Conservation (phyloP, 2,329 filamentous ascomycete genomes). For the Pseudovirgaria hyperparasitica region DNA sequence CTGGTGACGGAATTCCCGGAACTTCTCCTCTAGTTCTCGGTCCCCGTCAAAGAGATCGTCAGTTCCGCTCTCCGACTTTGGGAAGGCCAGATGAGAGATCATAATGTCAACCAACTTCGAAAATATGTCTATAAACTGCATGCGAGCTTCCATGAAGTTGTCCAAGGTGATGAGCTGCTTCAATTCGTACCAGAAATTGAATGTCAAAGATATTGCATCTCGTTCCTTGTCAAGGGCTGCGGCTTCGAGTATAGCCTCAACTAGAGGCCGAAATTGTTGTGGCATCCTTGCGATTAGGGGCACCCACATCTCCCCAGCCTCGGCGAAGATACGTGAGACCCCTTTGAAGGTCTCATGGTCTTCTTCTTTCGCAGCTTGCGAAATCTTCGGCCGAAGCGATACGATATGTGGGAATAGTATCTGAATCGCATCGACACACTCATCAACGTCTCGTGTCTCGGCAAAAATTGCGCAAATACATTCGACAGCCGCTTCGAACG, state of each 20-base stretch:
- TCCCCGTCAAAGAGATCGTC: slow-evolving; percentile 94
- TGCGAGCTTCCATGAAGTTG: slow-evolving; percentile 69
- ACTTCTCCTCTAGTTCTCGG: slow-evolving; percentile 90
- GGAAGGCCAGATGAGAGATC: slow-evolving; percentile 81
- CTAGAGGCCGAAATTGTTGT: slow-evolving; percentile 65
- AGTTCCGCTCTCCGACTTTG: slow-evolving; percentile 58
- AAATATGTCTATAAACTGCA: slow-evolving; percentile 69
- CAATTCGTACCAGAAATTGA: slow-evolving; percentile 95
- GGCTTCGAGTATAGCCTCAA: slow-evolving; percentile 87
- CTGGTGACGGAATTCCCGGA: slow-evolving; percentile 87
- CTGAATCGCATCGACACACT: slow-evolving; percentile 71
- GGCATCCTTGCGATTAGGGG: slow-evolving; percentile 81
- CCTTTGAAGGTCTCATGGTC: slow-evolving; percentile 80
- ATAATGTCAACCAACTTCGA: slow-evolving; percentile 86
- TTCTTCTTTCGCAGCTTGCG: slow-evolving; percentile 61
- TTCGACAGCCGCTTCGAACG: slow-evolving; percentile 80
- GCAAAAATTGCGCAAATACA: slow-evolving; percentile 84
- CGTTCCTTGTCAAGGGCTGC: slow-evolving; percentile 75
- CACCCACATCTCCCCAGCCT: slow-evolving; percentile 90
- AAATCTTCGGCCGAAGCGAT: slow-evolving; percentile 62
- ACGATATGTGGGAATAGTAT: slow-evolving; percentile 71
- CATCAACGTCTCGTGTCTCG: slow-evolving; percentile 89
- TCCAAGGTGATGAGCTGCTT: slow-evolving; percentile 93
- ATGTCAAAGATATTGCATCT: slow-evolving; percentile 87
- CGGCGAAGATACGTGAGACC: slow-evolving; percentile 78